Percentiles rank a stretch among this genome's conserved stretches.
phyloP scores from a whole-genome alignment of 768 basidiomycete genomes.

The Albatrellus ellisii region DNA sequence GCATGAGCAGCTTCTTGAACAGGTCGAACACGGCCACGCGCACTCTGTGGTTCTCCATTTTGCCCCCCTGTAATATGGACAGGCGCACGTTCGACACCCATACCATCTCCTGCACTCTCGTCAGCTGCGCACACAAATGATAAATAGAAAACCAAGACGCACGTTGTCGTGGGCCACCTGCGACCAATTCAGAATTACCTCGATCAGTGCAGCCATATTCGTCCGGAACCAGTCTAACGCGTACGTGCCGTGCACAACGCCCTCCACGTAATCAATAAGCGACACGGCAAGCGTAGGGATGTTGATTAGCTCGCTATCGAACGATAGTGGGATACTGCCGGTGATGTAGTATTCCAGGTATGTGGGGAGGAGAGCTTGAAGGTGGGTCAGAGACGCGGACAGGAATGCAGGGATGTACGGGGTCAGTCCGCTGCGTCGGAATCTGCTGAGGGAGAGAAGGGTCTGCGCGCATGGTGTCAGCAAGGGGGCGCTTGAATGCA shows the following conservation, averaged over 20 bases:
- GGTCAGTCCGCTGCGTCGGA: constrained; percentile 65
- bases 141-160: constrained; percentile 16
- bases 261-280: constrained; percentile 69
- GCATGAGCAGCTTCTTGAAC: too few species aligned
- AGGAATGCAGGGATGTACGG: constrained; percentile 52
- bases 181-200: constrained; percentile 49
- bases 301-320: constrained; percentile 65
- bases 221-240: constrained; percentile 50
- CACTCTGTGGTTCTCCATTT: constrained; percentile 68
- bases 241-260: constrained; percentile 49
- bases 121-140: constrained; percentile 1
- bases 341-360: constrained; percentile 53
- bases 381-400: constrained; percentile 41
- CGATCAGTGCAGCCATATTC: constrained; percentile 34
- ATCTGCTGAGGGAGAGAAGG: constrained; percentile 63
- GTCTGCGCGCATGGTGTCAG: constrained; percentile 33
- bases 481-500: too few species aligned
- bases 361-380: constrained; percentile 42
- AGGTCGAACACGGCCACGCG: constrained; percentile 80
- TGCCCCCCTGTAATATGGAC: constrained; percentile 91
- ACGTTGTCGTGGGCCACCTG: constrained; percentile 91
- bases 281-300: constrained; percentile 66
- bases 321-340: constrained; percentile 49
- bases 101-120: constrained; percentile 65
- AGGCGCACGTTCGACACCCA: constrained; percentile 86